Evolutionary conservation across 441 rosid species (phyloP).

Genomic region (Biscutella laevigata): DNA sequence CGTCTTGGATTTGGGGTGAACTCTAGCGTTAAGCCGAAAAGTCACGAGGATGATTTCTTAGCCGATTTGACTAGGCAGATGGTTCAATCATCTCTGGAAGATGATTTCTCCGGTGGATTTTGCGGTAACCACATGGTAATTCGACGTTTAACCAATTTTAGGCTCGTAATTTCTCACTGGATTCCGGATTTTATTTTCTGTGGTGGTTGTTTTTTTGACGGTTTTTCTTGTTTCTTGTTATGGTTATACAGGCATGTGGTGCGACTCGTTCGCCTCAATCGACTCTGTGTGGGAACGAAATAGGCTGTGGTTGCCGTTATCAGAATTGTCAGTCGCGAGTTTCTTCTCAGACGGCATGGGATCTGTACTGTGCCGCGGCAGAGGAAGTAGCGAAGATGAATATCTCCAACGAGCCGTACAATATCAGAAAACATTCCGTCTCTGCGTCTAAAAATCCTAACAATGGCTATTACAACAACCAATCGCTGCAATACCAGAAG

Average conservation of each 20-base stretch:
- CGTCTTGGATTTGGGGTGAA: constrained; percentile 36
- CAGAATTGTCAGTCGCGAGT: constrained; percentile 22
- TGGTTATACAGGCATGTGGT: constrained; percentile 28
- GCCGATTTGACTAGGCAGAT: constrained; percentile 40
- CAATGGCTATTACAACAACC: constrained; percentile 24
- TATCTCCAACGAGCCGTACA: constrained; percentile 27
- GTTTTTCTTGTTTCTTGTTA: background rate
- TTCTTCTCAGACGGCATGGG: constrained; percentile 43
- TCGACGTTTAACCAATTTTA: background rate
- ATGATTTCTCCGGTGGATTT: constrained; percentile 25
- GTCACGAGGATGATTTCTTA: constrained; percentile 48
- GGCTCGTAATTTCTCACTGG: background rate
- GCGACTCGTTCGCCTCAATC: constrained; percentile 39
- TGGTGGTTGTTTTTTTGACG: background rate
- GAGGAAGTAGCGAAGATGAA: constrained; percentile 47
- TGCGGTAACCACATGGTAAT: background rate
- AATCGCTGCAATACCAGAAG: constrained; percentile 41
- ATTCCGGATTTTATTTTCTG: background rate
- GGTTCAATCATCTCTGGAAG: constrained; percentile 41
- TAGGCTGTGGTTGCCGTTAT: constrained; percentile 31
- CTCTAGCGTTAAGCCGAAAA: constrained; percentile 54
- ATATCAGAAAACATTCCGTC: constrained; percentile 26
- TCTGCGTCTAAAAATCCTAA: constrained; percentile 16
- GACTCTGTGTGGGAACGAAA: constrained; percentile 33
- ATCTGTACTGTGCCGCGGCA: constrained; percentile 48